phyloP scores from a whole-genome alignment of 1,284 basidiomycete species.

The Ganoderma leucocontextum region DNA sequence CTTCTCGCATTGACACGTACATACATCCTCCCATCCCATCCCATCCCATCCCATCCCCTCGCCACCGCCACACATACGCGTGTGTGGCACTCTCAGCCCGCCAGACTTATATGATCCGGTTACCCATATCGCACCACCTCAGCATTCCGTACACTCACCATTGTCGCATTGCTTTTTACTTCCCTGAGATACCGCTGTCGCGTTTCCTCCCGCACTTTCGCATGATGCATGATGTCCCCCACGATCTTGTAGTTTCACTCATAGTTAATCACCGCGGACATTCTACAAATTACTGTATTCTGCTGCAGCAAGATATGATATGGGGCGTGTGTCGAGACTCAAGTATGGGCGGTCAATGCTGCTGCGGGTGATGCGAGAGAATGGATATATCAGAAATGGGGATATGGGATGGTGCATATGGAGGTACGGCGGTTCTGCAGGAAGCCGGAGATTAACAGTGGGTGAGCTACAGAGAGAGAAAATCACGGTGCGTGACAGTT shows the following conservation, averaged over 20 bases:
- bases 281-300: conserved; percentile 42
- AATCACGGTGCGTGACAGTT: conserved; percentile 10
- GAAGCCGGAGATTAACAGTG: conserved; percentile 15
- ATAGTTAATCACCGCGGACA: conserved; percentile 34
- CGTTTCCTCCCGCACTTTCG: conserved; percentile 25
- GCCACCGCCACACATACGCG: background rate
- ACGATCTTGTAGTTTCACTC: conserved; percentile 29
- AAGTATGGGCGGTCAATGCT: background rate
- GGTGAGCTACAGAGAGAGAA: conserved; percentile 10
- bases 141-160: conserved; percentile 18
- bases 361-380: conserved; percentile 1
- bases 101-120: background rate
- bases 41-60: background rate
- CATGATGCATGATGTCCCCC: conserved; percentile 18
- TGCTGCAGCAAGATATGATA: conserved; percentile 35
- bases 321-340: background rate
- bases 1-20: conserved; percentile 1
- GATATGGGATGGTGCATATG: background rate
- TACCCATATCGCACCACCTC: conserved; percentile 8
- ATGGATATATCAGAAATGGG: conserved; percentile 2
- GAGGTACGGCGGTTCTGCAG: background rate
- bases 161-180: conserved; percentile 29
- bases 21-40: conserved; percentile 7
- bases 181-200: conserved; percentile 32
- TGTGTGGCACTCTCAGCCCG: background rate